Evolutionary conservation across 768 basidiomycete species (phyloP), one percentile per base, ranked within the genome.

Genomic region (Tylopilus plumbeoviolaceoides): DNA sequence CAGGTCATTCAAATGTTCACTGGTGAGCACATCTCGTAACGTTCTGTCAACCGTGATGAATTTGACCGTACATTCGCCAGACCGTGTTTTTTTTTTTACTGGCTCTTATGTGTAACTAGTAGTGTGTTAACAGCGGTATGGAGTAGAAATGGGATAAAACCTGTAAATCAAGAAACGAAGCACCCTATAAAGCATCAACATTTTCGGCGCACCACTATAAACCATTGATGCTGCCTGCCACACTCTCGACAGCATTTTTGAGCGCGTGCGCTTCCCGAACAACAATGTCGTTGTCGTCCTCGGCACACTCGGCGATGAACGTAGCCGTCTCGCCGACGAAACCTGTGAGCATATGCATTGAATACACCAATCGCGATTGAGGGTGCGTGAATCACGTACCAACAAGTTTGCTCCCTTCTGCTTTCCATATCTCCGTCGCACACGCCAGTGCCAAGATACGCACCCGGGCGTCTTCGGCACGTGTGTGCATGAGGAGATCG

Each of bases 271-370:
- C 81, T 59, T 83, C 83, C 52, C 74, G 77, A 5, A 91, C 87
- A 15, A 95, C 90, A 53, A 77, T 77, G 57, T 91, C 89, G 65
- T 92, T 85, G 59, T 94, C 93, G 63, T 95, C 92, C 70, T 93
- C 91, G 5, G 83, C 81, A 63, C 85, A 89, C 68, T 95, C 94
- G 5, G 84, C 83, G 49, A 95, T 85, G 72, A 95, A 93, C 25
- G 89, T 85, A 17, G 88, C 76, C 27, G 91, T 88, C 66, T 95
- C n/a, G n/a, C n/a, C n/a, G n/a, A n/a, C n/a, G n/a, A n/a, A n/a
- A n/a, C n/a, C n/a, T n/a, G n/a, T n/a, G 48, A 20, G 48, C 9
- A 12, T 9, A 11, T 53, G 35, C 31, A 25, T 17, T 45, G 44
- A 39, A 27, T 2, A 7, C 44, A 25, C 23, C 18, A 23, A 27